Conservation (phyloP, 2,329 filamentous ascomycete species). For the Coniochaeta sp. region DNA sequence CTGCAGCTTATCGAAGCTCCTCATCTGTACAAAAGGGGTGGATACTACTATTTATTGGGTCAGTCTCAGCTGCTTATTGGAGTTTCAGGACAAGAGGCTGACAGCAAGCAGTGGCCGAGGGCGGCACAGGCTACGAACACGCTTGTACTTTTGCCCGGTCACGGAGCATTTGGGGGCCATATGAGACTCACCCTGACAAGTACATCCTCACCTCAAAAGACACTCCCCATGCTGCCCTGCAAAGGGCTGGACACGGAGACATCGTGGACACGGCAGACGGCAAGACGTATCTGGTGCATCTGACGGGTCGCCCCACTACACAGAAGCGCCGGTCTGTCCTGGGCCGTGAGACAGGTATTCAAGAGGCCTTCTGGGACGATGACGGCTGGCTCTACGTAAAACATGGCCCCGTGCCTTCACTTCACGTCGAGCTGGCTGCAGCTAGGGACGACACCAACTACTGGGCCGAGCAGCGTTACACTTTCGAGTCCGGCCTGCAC, state of each 20-base stretch:
- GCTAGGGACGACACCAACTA: slow-evolving; percentile 37
- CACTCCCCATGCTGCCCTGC: slow-evolving; percentile 27
- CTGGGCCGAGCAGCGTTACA: slow-evolving; percentile 41
- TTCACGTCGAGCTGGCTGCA: slow-evolving; percentile 43
- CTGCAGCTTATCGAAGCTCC: slow-evolving; percentile 48
- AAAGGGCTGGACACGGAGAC: slow-evolving; percentile 46
- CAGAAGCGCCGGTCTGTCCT: slow-evolving; percentile 45
- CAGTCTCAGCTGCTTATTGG: not conserved
- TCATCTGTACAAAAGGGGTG: slow-evolving; percentile 50
- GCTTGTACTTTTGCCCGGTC: slow-evolving; percentile 51
- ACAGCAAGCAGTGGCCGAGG: slow-evolving; percentile 36
- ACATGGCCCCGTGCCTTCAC: slow-evolving; percentile 45
- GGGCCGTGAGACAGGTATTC: slow-evolving; percentile 48
- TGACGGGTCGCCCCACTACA: slow-evolving; percentile 41
- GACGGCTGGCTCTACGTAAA: slow-evolving; percentile 59
- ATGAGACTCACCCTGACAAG: slow-evolving; percentile 50
- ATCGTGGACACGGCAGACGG: slow-evolving; percentile 47
- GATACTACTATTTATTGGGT: slow-evolving; percentile 51
- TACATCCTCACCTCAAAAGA: slow-evolving; percentile 34
- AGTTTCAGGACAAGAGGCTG: not conserved
- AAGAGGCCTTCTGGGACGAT: slow-evolving; percentile 49
- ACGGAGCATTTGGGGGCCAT: slow-evolving; percentile 50
- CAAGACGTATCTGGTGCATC: slow-evolving; percentile 44
- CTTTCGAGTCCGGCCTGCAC: slow-evolving; percentile 35
- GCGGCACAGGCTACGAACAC: slow-evolving; percentile 54